Base-by-base conservation (phyloP, 2,329 filamentous ascomycete genomes). In the Alternaria infectoria region DNA sequence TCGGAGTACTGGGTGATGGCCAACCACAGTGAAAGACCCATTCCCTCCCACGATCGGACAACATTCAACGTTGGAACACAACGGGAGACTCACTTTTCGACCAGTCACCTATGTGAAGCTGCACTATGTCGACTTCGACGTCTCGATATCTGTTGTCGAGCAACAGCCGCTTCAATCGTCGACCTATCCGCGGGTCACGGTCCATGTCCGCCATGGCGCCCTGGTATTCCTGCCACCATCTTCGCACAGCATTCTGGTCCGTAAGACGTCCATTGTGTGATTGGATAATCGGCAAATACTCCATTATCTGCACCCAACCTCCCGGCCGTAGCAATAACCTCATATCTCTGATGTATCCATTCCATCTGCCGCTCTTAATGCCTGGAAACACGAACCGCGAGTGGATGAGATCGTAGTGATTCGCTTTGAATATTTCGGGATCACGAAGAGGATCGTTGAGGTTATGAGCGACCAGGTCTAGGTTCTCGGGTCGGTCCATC, bases 281-380 rank as follows among this genome's bases (percentile, higher is more conserved):
- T 77, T 97, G 94, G 25, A 92, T 89, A 68, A 93, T 93, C 78
- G 90, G 90, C 74, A 96, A 93, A 71, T 94, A 87, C 75, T 97
- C 94, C n/a, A 92, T 87, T 86, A 97, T 90, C 75, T 97, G 93
- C 62, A 91, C 86, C 93, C 93, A 97, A 2, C 94, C 93, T 3
- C 90, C 91, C 6, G 89, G 90, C 54, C 88, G 90, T 66, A 94
- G 82, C 10, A 93, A 86, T 21, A 88, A 85, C 68, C 88, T 87
- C 64, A 97, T 91, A 70, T 97, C 94, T 69, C 85, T 83, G 67
- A 97, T 80, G 79, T 96, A 97, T 30, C 85, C 85, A 59, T 83
- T 80, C 94, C 94, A 97, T 77, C 93, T 86, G 65, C 85, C 82
- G 61, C 84, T 82, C 73, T 94, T 86, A 71, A 97, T 91, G 0